Conservation (phyloP, 164 flowering plant species). For the Brasenia schreberi region DNA sequence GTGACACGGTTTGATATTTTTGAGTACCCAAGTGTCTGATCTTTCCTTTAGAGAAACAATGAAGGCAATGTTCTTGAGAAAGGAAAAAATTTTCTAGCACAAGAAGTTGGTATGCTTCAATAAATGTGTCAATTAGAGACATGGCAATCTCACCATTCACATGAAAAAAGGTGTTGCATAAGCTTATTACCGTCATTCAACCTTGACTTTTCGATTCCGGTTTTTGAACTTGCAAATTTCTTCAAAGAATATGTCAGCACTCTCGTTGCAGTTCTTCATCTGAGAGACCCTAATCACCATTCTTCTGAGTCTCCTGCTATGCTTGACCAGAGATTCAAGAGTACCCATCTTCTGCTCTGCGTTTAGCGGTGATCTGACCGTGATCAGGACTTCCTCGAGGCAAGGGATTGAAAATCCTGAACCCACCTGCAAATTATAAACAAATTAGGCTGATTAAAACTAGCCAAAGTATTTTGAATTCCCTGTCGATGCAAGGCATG, state of each 20-base stretch:
- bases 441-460: too few species aligned
- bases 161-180: too few species aligned
- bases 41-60: too few species aligned
- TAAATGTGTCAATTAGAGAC: too few species aligned
- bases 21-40: too few species aligned
- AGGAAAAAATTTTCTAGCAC: too few species aligned
- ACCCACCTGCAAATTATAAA: slow-evolving; percentile 35
- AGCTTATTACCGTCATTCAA: slow-evolving; percentile 19
- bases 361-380: slow-evolving; percentile 71
- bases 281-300: slow-evolving; percentile 69
- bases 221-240: slow-evolving; percentile 61
- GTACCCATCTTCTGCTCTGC: slow-evolving; percentile 89
- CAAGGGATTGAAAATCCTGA: slow-evolving; percentile 50
- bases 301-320: slow-evolving; percentile 36
- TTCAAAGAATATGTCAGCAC: slow-evolving; percentile 81
- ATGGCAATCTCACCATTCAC: too few species aligned
- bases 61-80: too few species aligned
- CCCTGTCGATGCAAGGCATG: too few species aligned
- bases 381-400: slow-evolving; percentile 53
- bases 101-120: too few species aligned
- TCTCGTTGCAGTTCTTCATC: slow-evolving; percentile 71
- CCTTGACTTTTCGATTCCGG: slow-evolving; percentile 37
- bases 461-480: too few species aligned
- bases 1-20: too few species aligned
- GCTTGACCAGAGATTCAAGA: slow-evolving; percentile 56